Evolutionary conservation across 2,329 filamentous ascomycete genomes (phyloP).

Genomic region (Fusarium succisae): DNA sequence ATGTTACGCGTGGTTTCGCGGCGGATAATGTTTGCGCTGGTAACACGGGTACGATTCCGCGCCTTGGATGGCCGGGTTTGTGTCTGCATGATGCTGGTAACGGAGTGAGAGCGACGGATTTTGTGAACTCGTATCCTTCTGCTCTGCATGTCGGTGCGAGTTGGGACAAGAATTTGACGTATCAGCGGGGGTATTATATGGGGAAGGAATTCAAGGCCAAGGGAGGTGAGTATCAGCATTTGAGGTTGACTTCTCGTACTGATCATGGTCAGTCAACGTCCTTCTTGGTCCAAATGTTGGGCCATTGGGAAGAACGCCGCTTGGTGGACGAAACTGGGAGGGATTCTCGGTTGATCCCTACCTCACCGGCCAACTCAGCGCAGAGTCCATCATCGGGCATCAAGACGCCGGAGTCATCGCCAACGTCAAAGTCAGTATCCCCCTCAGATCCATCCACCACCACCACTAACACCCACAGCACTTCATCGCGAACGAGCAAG

Average conservation of each 20-base stretch:
- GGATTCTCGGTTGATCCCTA: slow-evolving; percentile 77
- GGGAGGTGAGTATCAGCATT: slow-evolving; percentile 57
- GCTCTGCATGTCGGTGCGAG: slow-evolving; percentile 58
- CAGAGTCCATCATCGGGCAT: slow-evolving; percentile 78
- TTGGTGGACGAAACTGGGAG: slow-evolving; percentile 80
- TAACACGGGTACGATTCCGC: slow-evolving; percentile 57
- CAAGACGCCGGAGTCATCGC: slow-evolving; percentile 83
- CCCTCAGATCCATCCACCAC: rapidly evolving
- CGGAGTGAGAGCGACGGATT: slow-evolving; percentile 58
- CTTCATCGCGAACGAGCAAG: slow-evolving; percentile 69
- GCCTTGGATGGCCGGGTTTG: slow-evolving; percentile 57
- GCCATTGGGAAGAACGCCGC: slow-evolving; percentile 74
- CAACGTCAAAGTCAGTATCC: slow-evolving; percentile 65
- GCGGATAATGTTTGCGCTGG: slow-evolving; percentile 61
- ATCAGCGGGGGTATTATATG: slow-evolving; percentile 61
- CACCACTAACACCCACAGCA: slow-evolving; percentile 49
- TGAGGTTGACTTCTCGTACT: background rate
- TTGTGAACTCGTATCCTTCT: slow-evolving; percentile 59
- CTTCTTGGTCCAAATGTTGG: slow-evolving; percentile 77
- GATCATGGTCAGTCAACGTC: slow-evolving; percentile 63
- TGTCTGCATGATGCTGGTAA: slow-evolving; percentile 62
- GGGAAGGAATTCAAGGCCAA: slow-evolving; percentile 66
- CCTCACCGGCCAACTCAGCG: slow-evolving; percentile 74
- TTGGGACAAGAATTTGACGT: slow-evolving; percentile 65
- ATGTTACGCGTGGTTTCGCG: slow-evolving; percentile 62